These are phyloP conservation scores for Paxillus rubicundulus DNA, from an alignment of 768 basidiomycete genomes.

Conservation along the genomic window DNA sequence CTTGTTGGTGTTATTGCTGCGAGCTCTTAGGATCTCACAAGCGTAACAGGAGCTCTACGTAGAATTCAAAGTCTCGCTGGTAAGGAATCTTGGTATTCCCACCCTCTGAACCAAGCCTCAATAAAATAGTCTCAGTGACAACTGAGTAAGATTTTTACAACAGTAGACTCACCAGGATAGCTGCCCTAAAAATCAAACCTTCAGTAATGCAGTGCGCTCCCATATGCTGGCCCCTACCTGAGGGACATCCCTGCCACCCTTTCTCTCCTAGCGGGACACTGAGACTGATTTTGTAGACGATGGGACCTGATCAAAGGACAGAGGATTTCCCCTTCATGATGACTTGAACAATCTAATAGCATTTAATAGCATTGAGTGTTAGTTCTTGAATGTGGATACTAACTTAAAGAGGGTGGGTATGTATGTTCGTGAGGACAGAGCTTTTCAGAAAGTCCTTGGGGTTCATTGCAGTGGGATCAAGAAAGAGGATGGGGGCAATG, in stretches of 20 bases:
- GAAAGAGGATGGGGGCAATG: neutral
- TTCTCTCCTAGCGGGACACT: neutral
- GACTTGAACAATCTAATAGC: neutral
- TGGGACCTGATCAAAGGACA: no score
- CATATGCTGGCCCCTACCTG: no score
- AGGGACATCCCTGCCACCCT: neutral
- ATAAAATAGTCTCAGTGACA: neutral
- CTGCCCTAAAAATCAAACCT: neutral
- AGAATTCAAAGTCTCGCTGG: neutral
- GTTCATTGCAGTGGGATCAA: neutral
- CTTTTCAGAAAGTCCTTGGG: neutral
- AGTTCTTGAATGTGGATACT: no score
- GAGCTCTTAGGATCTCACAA: no score
- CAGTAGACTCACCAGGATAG: neutral
- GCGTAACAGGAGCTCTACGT: neutral
- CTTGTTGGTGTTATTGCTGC: no score
- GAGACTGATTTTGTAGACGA: no score
- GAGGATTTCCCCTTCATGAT: neutral
- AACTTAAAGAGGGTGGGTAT: neutral
- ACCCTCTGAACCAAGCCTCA: neutral
- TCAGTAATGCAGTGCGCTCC: no score
- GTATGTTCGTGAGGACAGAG: neutral
- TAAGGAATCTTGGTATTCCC: neutral
- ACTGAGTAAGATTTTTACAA: no score
- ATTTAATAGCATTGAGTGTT: neutral